A percentile compares a stretch with the other conserved stretches of the same genome.
Evolutionary conservation across 352 stramenopile genomes (phyloP).

Genomic region (Pythium pyrilobum): DNA sequence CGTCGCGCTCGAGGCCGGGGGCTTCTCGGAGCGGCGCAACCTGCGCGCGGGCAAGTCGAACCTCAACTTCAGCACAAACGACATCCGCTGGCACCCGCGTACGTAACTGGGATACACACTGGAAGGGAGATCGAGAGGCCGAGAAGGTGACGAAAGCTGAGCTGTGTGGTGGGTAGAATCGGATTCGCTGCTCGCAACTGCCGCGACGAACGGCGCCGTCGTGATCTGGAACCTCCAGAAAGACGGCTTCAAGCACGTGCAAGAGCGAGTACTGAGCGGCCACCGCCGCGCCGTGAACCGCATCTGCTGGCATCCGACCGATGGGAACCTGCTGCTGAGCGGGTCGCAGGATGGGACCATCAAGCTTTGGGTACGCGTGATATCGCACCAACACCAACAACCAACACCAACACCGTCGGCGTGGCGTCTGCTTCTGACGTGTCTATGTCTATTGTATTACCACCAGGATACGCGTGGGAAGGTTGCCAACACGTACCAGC

Average conservation of each 20-base stretch:
- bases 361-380: conserved; percentile 70
- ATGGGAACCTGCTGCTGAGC: conserved; percentile 79
- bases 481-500: conserved; percentile 70
- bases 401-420: no score
- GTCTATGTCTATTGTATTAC: not conserved
- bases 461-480: conserved; percentile 66
- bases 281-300: conserved; percentile 83
- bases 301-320: conserved; percentile 83
- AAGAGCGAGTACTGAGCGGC: conserved; percentile 77
- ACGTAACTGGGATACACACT: conserved; percentile 11
- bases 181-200: conserved; percentile 79
- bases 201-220: conserved; percentile 77
- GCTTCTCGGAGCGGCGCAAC: conserved; percentile 83
- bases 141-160: no score
- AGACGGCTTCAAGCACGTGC: conserved; percentile 84
- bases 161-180: conserved; percentile 42
- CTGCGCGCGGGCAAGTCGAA: conserved; percentile 78
- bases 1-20: conserved; percentile 64
- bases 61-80: conserved; percentile 86
- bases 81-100: conserved; percentile 88
- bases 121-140: no score
- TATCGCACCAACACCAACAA: no score
- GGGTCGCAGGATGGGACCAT: conserved; percentile 84
- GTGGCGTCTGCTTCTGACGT: not conserved
- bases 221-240: conserved; percentile 87